Evolutionary conservation across 2,329 filamentous ascomycete genomes (phyloP), one percentile per base, ranked within the genome.

Genomic region (Claviceps quebecensis): DNA sequence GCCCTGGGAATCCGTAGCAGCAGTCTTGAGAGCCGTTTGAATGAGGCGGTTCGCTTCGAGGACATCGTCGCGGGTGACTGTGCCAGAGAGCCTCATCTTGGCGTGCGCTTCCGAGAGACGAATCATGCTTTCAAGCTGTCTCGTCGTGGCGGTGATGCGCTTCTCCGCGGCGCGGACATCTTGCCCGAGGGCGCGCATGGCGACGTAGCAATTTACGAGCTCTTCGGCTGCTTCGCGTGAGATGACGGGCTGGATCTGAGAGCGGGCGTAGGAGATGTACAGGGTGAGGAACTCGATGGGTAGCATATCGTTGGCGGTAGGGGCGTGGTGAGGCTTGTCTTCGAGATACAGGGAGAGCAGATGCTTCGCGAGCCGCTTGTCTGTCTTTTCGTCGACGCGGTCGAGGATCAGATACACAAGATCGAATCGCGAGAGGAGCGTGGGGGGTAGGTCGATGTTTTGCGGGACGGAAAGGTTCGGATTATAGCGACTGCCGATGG

Each of bases 51-150:
- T 87, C 0, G 93, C 90, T 71, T 98, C 93, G 48, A 81, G 72
- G 5, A 98, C 94, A 61, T 98, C 94, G 47, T 78, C 77, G 29
- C 77, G 80, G 0, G 86, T 89, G 43, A 98, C 93, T 14, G 75
- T 78, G 2, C 74, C 66, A 0, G 85, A 80, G 5, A 98, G 78
- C 4, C 93, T 86, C 94, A 98, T 98, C 69, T 96, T 96, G 48
- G 93, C 94, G 68, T 98, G 94, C 0, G 90, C 93, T 72, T 98
- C 93, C 1, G 90, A 73, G 3, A 98, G 84, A 55, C 93, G 91
- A 64, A 98, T 97, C 94, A 98, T 98, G 45, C 86, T 93, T 70
- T 98, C 94, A 5, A 98, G 77, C 69, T 98, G 93, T 64, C 93
- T 81, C 0, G 94, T 98, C 3, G 93, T 98, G 41, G 93, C 93